phyloP scores from a whole-genome alignment of 2,329 filamentous ascomycete species.

The Botrytis fragariae region DNA sequence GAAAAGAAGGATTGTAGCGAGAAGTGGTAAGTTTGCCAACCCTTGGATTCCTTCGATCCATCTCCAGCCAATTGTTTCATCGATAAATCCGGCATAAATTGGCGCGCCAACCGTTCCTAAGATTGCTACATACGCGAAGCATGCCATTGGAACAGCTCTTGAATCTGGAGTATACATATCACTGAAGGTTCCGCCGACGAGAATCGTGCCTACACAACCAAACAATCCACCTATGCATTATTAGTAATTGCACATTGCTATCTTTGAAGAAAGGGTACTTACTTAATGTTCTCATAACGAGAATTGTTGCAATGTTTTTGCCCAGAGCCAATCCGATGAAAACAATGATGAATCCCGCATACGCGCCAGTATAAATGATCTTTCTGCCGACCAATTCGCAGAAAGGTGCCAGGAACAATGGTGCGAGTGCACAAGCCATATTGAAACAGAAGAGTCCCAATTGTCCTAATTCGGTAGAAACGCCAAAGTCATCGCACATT shows the following conservation, averaged over 20 bases:
- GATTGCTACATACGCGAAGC: slow-evolving; percentile 72
- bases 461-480: slow-evolving; percentile 45
- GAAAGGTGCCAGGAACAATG: slow-evolving; percentile 82
- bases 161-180: slow-evolving; percentile 77
- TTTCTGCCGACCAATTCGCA: slow-evolving; percentile 82
- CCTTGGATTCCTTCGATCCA: slow-evolving; percentile 88
- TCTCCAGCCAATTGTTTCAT: slow-evolving; percentile 65
- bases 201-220: slow-evolving; percentile 65
- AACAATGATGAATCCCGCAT: slow-evolving; percentile 40
- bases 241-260: neutral
- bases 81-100: slow-evolving; percentile 61
- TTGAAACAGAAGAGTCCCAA: slow-evolving; percentile 68
- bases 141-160: slow-evolving; percentile 81
- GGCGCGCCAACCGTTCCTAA: slow-evolving; percentile 70
- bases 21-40: slow-evolving; percentile 62
- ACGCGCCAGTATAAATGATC: slow-evolving; percentile 71
- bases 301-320: slow-evolving; percentile 67
- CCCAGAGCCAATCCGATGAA: slow-evolving; percentile 68
- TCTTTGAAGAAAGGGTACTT: slow-evolving; percentile 36
- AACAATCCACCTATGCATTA: slow-evolving; percentile 56
- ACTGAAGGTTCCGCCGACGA: slow-evolving; percentile 81
- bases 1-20: slow-evolving; percentile 62
- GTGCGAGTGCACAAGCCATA: slow-evolving; percentile 75
- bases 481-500: slow-evolving; percentile 47
- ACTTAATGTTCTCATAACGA: slow-evolving; percentile 60